phyloP scores from a whole-genome alignment of 2,329 filamentous ascomycete species.

The Penicillium decumbens region DNA sequence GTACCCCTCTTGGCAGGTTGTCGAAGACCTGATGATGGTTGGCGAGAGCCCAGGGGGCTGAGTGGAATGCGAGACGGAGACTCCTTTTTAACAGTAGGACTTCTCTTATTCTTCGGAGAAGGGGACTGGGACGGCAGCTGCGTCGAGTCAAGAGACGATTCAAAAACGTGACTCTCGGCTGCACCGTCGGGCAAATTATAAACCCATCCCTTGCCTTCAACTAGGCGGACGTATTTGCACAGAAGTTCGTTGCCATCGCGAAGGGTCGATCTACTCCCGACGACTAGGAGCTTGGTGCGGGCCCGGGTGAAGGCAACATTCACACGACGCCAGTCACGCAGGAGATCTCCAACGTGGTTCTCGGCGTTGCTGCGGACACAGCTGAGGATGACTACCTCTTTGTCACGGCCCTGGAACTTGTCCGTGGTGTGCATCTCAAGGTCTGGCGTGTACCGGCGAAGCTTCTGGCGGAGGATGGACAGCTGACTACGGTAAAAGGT shows the following conservation, averaged over 20 bases:
- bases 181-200: constrained; percentile 65
- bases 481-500: constrained; percentile 95
- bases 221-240: constrained; percentile 67
- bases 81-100: constrained; percentile 21
- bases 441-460: constrained; percentile 55
- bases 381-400: constrained; percentile 82
- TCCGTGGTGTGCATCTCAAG: constrained; percentile 97
- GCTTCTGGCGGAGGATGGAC: constrained; percentile 68
- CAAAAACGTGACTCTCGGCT: constrained; percentile 64
- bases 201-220: constrained; percentile 74
- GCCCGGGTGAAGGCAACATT: constrained; percentile 95
- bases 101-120: constrained; percentile 23
- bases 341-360: constrained; percentile 78
- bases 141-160: constrained; percentile 35
- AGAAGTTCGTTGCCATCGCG: constrained; percentile 66
- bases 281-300: constrained; percentile 81
- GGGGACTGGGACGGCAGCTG: constrained; percentile 25
- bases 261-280: constrained; percentile 80
- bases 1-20: constrained; percentile 58
- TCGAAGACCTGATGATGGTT: constrained; percentile 36
- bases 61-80: constrained; percentile 25
- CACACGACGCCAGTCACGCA: constrained; percentile 87
- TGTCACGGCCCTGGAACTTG: constrained; percentile 93
- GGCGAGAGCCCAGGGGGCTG: constrained; percentile 31
- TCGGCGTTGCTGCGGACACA: constrained; percentile 83